Evolutionary conservation across 192 early-diverging fungal species (phyloP), one percentile per base, ranked within the genome.

Genomic region (Gryganskiella cystojenkinii): DNA sequence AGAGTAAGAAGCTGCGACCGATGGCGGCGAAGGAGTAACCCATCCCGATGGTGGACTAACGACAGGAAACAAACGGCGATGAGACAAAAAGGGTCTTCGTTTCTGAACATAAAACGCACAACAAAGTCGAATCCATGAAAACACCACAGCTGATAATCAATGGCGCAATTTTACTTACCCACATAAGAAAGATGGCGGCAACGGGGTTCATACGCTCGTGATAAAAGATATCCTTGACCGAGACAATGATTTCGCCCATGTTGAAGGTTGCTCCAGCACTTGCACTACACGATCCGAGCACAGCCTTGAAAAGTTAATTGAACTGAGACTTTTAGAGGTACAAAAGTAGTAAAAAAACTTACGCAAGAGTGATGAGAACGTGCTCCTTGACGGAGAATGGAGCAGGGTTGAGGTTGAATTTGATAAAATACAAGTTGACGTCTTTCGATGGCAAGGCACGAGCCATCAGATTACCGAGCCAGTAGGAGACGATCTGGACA

Each of bases 341-440:
- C n/a, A n/a, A n/a, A n/a, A n/a, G n/a, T n/a, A n/a, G n/a, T n/a
- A n/a, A n/a, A n/a, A n/a, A n/a, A 54, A 78, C 74, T 53, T 69
- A 78, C 74, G 74, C 74, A 37, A 81, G 67, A 22, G 71, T 75
- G 34, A 86, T 80, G 35, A 86, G 64, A 5, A 79, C 84, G 33
- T 84, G 83, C 54, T 86, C 84, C 64, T 86, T 86, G 65, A 83
- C 61, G 9, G 82, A 81, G 60, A 86, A 86, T 0, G 80, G 81
- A 13, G 70, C 84, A 25, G 84, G 84, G 24, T 86, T 86, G 51
- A 83, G 80, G 55, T 70, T 75, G 60, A 81, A 81, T 27, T 70
- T 69, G 58, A 70, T 49, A 11, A 70, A 70, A 11, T 58, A 57
- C 10, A 75, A 45, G 37, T 74, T 74, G n/a, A 81, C 50, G 37